A percentile compares a stretch with the other conserved stretches of the same genome.
These are phyloP conservation scores for Vigna unguiculata DNA, from an alignment of 306 rosid genomes.

Conservation along the genomic window DNA sequence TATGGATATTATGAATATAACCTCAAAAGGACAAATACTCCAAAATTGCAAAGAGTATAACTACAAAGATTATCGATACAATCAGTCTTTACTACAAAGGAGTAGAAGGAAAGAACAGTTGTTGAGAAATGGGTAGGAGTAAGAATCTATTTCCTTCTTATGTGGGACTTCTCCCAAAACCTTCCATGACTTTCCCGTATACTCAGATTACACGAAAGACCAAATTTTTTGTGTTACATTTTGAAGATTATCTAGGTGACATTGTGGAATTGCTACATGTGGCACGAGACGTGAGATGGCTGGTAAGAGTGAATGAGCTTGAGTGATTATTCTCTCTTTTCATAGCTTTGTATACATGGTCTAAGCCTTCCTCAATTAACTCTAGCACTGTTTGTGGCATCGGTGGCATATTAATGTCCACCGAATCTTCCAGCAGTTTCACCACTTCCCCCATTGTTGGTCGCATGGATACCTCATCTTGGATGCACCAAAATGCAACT, in stretches of 20 bases:
- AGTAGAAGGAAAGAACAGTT: background rate
- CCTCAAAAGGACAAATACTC: too few relatives aligned
- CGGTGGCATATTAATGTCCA: slow-evolving; percentile 72
- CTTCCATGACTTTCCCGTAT: background rate
- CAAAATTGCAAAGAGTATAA: too few relatives aligned
- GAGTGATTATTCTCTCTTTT: slow-evolving; percentile 76
- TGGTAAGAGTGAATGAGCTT: slow-evolving; percentile 82
- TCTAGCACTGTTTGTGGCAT: slow-evolving; percentile 94
- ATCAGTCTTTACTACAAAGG: background rate
- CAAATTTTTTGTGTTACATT: background rate
- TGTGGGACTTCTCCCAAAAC: background rate
- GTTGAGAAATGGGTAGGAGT: background rate
- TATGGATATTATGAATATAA: too few relatives aligned
- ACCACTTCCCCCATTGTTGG: slow-evolving; percentile 97
- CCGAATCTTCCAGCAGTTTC: slow-evolving; percentile 83
- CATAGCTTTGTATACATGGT: slow-evolving; percentile 84
- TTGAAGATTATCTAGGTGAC: slow-evolving; percentile 79
- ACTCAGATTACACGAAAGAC: background rate
- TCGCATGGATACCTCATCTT: slow-evolving; percentile 80
- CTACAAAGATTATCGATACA: background rate
- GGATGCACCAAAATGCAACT: slow-evolving; percentile 95
- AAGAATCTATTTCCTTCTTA: background rate
- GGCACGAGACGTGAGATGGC: slow-evolving; percentile 81
- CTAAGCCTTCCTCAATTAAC: slow-evolving; percentile 85
- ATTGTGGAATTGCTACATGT: slow-evolving; percentile 86